phyloP scores from a whole-genome alignment of 805 yeast species.

The Helenozyma rhizophorensis region DNA sequence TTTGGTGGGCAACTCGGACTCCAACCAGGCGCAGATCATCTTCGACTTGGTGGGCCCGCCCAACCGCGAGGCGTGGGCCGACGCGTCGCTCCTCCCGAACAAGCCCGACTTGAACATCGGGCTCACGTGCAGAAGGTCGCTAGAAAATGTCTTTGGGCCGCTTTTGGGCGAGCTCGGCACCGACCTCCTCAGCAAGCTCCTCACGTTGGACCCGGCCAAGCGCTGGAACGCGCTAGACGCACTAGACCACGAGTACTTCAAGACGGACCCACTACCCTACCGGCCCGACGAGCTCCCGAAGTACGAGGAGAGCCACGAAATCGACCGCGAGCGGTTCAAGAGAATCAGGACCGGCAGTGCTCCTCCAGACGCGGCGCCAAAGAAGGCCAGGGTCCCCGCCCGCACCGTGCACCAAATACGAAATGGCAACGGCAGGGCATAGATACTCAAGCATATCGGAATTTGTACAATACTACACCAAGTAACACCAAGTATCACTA shows the following conservation, averaged over 20 bases:
- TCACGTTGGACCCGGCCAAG: constrained; percentile 64
- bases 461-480: no score
- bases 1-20: constrained; percentile 77
- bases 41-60: constrained; percentile 86
- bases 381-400: constrained; percentile 3
- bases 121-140: constrained; percentile 42
- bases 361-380: constrained; percentile 1
- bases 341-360: constrained; percentile 25
- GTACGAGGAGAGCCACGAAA: constrained; percentile 85
- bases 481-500: no score
- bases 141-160: constrained; percentile 46
- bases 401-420: background rate
- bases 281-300: constrained; percentile 51
- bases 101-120: constrained; percentile 42
- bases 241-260: constrained; percentile 64
- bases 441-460: no score
- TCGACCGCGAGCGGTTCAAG: constrained; percentile 62
- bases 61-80: constrained; percentile 54
- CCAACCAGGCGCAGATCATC: constrained; percentile 80
- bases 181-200: constrained; percentile 53
- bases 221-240: constrained; percentile 82
- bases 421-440: no score
- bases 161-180: constrained; percentile 46
- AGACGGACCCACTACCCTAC: constrained; percentile 61
- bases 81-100: constrained; percentile 54